These are phyloP conservation scores for Backusella sp. DNA, from an alignment of 192 early-diverging fungal species.

Conservation along the genomic window DNA sequence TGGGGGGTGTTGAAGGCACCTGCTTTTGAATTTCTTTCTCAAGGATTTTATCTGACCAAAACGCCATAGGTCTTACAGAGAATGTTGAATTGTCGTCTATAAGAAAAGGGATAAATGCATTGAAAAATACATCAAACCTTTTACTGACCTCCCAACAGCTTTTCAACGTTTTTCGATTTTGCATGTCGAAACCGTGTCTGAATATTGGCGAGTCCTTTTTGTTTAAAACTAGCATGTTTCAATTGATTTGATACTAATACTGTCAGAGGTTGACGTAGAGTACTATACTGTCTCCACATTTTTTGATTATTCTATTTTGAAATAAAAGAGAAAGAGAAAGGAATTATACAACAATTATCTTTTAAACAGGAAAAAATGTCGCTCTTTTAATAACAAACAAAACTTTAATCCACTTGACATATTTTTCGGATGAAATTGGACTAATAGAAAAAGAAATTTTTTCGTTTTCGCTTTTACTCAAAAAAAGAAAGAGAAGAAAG, in stretches of 20 bases:
- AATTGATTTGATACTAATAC: not conserved
- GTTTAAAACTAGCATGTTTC: not conserved
- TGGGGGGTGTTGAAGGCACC: not conserved
- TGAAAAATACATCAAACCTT: not conserved
- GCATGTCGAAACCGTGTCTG: not conserved
- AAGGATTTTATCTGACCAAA: constrained; percentile 42
- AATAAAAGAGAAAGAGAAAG: not conserved
- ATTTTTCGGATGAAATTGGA: not conserved
- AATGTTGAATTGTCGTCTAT: constrained; percentile 17
- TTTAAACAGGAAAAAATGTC: not conserved
- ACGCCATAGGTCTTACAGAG: constrained; percentile 38
- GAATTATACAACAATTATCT: not conserved
- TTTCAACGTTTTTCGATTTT: constrained; percentile 1
- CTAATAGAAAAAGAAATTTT: not conserved
- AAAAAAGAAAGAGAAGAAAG: not conserved
- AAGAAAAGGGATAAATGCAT: not conserved
- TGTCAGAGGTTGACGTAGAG: not conserved
- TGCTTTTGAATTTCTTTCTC: constrained; percentile 23
- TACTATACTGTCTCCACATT: not conserved
- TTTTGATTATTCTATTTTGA: not conserved
- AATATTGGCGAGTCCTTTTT: not conserved
- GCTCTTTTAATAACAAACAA: not conserved
- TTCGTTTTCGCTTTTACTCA: not conserved
- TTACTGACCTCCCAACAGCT: not conserved
- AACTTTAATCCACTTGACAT: not conserved